Evolutionary conservation across 352 stramenopile genomes (phyloP), one percentile per base, ranked within the genome.

Genomic region (Pythium rishiriense): DNA sequence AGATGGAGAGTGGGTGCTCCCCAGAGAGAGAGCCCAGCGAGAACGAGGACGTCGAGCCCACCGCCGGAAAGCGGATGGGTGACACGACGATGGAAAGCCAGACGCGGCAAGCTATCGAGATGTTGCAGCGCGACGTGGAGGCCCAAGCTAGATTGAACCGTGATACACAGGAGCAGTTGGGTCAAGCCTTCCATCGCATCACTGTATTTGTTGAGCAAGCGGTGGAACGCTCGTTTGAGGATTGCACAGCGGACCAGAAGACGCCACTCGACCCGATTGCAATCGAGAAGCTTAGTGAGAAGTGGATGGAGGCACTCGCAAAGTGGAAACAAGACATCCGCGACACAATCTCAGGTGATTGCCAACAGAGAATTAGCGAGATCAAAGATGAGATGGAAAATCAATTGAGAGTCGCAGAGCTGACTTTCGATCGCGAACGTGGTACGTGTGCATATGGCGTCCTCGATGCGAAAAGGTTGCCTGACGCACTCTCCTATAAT

Each of bases 231-330:
- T 9, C 46, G 4, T 28, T 28, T 1, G 6, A 22, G 1, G 19
- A 53, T 29, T n/a, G 17, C 17, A 41, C 28, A 19, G 14, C 15
- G 19, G 41, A 48, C 17, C 7, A 55, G 6, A 57, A 53, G 33
- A 21, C 15, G n/a, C 37, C 33, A 3, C 1, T 49, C 33, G 45
- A 48, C 19, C 15, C 19, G 0, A 31, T 48, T 6, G 25, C 11
- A 28, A 19, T 59, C 25, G 47, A 26, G 29, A 52, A 39, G 19
- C 35, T 62, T 0, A 17, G 22, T 14, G n/a, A 58, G 11, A 48
- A 58, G 24, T 88, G 76, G 79, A 66, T 74, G 21, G 50, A 64
- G 3, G 63, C 31, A 9, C 29, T 88, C 15, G 54, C 68, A 8
- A 56, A 66, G 21, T 88, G 79, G 76, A 67, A 66, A 61, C 43